Conservation (phyloP, 257 asterid species). For the Plantago elongata region DNA sequence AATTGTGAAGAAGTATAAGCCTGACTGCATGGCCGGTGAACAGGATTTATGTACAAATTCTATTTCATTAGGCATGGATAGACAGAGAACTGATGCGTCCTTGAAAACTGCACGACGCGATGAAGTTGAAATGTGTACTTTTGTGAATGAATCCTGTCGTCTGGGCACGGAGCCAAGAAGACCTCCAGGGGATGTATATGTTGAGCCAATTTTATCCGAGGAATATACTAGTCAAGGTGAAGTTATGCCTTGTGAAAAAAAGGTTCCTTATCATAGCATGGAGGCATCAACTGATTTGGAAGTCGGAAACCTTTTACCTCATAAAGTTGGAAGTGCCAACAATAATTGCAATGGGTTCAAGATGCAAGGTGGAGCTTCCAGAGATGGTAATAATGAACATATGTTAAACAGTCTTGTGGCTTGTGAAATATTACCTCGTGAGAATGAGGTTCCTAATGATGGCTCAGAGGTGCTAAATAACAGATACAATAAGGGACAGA, state of each 20-base stretch:
- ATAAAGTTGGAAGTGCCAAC: background rate
- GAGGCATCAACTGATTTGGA: constrained; percentile 5
- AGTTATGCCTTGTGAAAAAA: constrained; percentile 20
- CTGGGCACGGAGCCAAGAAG: constrained; percentile 16
- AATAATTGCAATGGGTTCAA: no score
- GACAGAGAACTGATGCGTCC: constrained; percentile 13
- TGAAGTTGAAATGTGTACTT: constrained; percentile 24
- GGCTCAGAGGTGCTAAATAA: constrained; percentile 18
- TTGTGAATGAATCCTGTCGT: constrained; percentile 17
- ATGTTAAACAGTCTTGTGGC: background rate
- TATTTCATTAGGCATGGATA: constrained; percentile 11
- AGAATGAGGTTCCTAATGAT: background rate
- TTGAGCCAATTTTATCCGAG: constrained; percentile 17
- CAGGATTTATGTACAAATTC: background rate
- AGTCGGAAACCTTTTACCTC: background rate
- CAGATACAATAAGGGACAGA: constrained; percentile 20
- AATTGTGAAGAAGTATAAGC: constrained; percentile 41
- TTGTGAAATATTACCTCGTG: background rate
- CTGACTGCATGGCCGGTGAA: constrained; percentile 15
- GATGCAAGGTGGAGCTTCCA: no score
- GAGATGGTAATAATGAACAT: no score
- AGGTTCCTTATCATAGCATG: constrained; percentile 19
- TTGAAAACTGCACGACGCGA: constrained; percentile 11
- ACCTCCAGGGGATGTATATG: constrained; percentile 13
- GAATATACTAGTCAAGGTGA: constrained; percentile 24